Evolutionary conservation across 1,284 basidiomycete species (phyloP), one percentile per base, ranked within the genome.

Genomic region (Anthracocystis walkeri): DNA sequence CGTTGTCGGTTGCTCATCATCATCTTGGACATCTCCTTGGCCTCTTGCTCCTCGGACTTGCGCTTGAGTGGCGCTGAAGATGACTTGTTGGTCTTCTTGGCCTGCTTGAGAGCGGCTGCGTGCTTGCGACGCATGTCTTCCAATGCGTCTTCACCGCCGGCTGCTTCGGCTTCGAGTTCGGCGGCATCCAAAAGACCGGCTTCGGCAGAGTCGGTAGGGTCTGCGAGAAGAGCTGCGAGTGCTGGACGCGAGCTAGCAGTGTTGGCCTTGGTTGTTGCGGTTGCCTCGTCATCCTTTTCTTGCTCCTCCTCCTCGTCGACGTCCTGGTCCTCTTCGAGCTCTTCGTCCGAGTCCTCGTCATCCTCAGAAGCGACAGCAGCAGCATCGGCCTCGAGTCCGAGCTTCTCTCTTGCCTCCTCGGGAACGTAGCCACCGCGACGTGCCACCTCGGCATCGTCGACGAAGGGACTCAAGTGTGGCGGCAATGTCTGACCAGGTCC

Each of bases 1-100:
- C 91, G 90, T 87, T 97, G 93, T 87, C 93, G 95, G 87, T 95
- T 97, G 87, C 93, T 96, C 91, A 99, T 92, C 90, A 99, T 90
- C 90, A 97, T 97, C 89, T 96, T 97, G 86, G 94, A 93, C 92
- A 97, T 85, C 54, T 82, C 76, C 51, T 75, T 75, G 49, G 83
- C 83, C 67, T 85, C 93, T 82, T 96, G 92, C 84, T 91, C 89
- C 85, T 97, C 94, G 20, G 53, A 72, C 72, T 78, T 75, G 59
- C 49, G 58, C 49, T 51, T 41, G 44, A 51, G 16, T 86, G 88
- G 31, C 87, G 86, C 70, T 31, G 53, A 45, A 20, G 51, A 54
- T 2, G 48, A 48, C 63, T 82, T 70, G 64, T 48, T 49, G 42
- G 62, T 65, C 70, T 82, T 78, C 62, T 78, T 75, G 51, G 75